These are phyloP conservation scores for Fusarium equiseti DNA, from an alignment of 2,329 filamentous ascomycete genomes.

Conservation along the genomic window DNA sequence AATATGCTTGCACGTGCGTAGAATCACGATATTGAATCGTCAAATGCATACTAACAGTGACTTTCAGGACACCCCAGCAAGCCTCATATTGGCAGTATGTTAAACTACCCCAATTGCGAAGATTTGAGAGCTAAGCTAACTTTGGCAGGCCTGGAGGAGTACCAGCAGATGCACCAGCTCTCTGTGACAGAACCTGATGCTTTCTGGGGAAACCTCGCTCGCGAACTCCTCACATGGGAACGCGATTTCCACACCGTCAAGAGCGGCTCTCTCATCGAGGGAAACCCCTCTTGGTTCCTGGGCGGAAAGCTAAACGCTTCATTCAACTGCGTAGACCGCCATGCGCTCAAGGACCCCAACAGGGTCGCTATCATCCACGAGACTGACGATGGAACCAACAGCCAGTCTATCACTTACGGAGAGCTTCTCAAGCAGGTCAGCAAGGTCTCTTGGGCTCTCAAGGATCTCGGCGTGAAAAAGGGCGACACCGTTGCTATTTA, in stretches of 20 bases:
- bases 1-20: slow-evolving; percentile 40
- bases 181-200: slow-evolving; percentile 86
- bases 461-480: slow-evolving; percentile 92
- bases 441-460: slow-evolving; percentile 83
- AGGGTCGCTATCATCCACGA: slow-evolving; percentile 96
- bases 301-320: slow-evolving; percentile 91
- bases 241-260: slow-evolving; percentile 88
- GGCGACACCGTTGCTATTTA: slow-evolving; percentile 95
- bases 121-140: neutral
- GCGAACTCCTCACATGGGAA: slow-evolving; percentile 88
- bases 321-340: slow-evolving; percentile 95
- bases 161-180: slow-evolving; percentile 73
- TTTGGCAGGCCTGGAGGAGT: slow-evolving; percentile 67
- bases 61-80: slow-evolving; percentile 36
- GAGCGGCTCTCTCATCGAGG: slow-evolving; percentile 76
- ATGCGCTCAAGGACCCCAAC: slow-evolving; percentile 89
- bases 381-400: slow-evolving; percentile 87
- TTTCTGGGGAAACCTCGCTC: slow-evolving; percentile 87
- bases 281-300: slow-evolving; percentile 91
- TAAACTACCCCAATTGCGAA: neutral
- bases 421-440: slow-evolving; percentile 92
- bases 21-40: neutral
- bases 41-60: slow-evolving; percentile 12
- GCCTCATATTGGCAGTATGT: slow-evolving; percentile 39
- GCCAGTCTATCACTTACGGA: slow-evolving; percentile 86